A percentile compares a stretch with the other conserved stretches of the same genome.
Evolutionary conservation across 257 asterid species (phyloP).

Genomic region (Fraxinus anomala): DNA sequence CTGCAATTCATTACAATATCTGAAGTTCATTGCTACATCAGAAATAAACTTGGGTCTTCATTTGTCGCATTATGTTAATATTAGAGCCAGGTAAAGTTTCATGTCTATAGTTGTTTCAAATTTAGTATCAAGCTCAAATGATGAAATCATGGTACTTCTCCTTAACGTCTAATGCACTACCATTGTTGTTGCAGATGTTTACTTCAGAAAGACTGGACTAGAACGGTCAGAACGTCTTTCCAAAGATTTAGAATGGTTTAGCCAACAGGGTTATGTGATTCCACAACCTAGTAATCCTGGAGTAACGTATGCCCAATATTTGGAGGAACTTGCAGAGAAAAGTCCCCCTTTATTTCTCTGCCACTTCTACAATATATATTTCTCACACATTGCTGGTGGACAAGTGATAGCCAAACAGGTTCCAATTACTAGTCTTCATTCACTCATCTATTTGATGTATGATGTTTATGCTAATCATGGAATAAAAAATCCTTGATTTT

Average conservation of each 20-base stretch:
- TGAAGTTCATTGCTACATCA: not conserved
- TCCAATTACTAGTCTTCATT: conserved; percentile 12
- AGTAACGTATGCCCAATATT: conserved; percentile 56
- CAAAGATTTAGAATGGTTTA: conserved; percentile 69
- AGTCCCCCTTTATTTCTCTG: conserved; percentile 73
- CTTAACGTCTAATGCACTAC: conserved; percentile 9
- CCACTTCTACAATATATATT: conserved; percentile 89
- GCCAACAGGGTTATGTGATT: conserved; percentile 60
- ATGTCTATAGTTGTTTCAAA: not conserved
- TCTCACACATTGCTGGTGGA: conserved; percentile 89
- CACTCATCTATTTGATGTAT: conserved; percentile 21
- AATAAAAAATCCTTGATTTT: not conserved
- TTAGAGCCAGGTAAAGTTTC: not conserved
- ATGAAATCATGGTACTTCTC: conserved; percentile 1
- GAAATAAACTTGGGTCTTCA: not conserved
- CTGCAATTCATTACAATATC: not conserved
- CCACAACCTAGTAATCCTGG: conserved; percentile 83
- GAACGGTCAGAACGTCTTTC: conserved; percentile 66
- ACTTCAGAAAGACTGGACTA: conserved; percentile 89
- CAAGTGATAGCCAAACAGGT: conserved; percentile 88
- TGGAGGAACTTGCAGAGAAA: conserved; percentile 73
- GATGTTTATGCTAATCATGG: not conserved
- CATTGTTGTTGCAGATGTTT: conserved; percentile 59
- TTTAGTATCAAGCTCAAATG: not conserved
- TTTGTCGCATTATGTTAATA: not conserved